Evolutionary conservation across 371 early-diverging fungal genomes (phyloP).

Genomic region (Mortierella sp.): DNA sequence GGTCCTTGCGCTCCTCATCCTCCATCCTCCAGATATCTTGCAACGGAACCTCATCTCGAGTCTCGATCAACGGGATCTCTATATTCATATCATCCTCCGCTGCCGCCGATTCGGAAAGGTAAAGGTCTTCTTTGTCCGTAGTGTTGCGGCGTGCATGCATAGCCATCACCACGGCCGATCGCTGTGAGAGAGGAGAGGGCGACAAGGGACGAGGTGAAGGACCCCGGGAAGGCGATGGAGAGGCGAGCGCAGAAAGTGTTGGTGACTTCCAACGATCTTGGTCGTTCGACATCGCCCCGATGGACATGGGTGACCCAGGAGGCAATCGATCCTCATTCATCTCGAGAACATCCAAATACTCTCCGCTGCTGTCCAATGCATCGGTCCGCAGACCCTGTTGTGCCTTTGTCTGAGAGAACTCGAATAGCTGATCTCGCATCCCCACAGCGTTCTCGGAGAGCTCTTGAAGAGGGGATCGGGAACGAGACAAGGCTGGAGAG

Average conservation of each 20-base stretch:
- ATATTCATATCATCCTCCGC: slow-evolving; percentile 13
- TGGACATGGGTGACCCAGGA: slow-evolving; percentile 1
- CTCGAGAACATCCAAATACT: neutral
- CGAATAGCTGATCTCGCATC: neutral
- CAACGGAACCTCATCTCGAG: slow-evolving; percentile 39
- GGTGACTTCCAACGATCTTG: slow-evolving; percentile 54
- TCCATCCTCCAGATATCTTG: slow-evolving; percentile 53
- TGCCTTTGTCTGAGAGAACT: neutral
- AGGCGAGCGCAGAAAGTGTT: slow-evolving; percentile 35
- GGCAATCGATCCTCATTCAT: neutral
- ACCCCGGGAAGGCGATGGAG: slow-evolving; percentile 16
- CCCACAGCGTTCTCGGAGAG: neutral
- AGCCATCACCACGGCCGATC: neutral
- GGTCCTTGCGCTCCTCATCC: slow-evolving; percentile 58
- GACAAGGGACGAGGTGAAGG: slow-evolving; percentile 1
- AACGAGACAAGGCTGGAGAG: slow-evolving; percentile 7
- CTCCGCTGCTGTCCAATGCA: neutral
- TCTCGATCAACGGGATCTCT: slow-evolving; percentile 40
- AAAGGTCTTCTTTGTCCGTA: neutral
- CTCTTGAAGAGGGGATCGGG: slow-evolving; percentile 1
- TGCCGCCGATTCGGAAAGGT: neutral
- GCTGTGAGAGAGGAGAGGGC: neutral
- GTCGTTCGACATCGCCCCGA: slow-evolving; percentile 20
- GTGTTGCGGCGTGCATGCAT: neutral
- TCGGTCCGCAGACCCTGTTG: neutral